phyloP scores from a whole-genome alignment of 1,139 yeast genomes.

The Kurtzmaniella quercitrusa region DNA sequence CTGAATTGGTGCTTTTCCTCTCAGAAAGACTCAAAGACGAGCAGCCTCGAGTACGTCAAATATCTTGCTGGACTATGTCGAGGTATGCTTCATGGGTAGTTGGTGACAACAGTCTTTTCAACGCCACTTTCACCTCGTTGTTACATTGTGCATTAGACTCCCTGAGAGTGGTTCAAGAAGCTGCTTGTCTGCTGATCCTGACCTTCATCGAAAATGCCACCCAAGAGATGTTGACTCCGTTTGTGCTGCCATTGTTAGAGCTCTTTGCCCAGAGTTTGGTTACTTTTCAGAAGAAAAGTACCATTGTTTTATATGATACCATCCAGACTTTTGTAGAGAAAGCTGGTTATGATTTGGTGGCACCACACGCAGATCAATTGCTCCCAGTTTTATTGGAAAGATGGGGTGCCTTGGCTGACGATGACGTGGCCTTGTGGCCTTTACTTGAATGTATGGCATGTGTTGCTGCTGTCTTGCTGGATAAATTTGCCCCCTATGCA shows the following conservation, averaged over 20 bases:
- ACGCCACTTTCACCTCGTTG: conserved; percentile 75
- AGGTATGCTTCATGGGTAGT: conserved; percentile 82
- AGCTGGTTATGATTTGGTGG: conserved; percentile 53
- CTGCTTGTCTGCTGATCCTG: conserved; percentile 86
- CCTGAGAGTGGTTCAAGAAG: conserved; percentile 90
- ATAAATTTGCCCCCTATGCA: conserved; percentile 84
- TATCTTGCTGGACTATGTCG: conserved; percentile 92
- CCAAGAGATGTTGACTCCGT: conserved; percentile 51
- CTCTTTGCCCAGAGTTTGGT: conserved; percentile 73
- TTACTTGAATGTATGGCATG: conserved; percentile 88
- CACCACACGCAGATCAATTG: conserved; percentile 54
- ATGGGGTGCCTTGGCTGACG: conserved; percentile 73
- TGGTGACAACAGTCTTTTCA: conserved; percentile 61
- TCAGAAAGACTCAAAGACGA: conserved; percentile 73
- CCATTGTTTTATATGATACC: conserved; percentile 81
- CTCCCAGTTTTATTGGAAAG: conserved; percentile 78
- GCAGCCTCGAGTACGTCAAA: conserved; percentile 86
- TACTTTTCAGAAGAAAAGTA: conserved; percentile 75
- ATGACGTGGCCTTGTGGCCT: conserved; percentile 86
- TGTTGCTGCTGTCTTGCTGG: conserved; percentile 83
- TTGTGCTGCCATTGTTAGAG: conserved; percentile 51
- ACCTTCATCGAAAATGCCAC: conserved; percentile 79
- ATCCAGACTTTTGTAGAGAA: conserved; percentile 88
- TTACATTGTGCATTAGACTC: conserved; percentile 72
- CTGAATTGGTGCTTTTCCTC: conserved; percentile 77